Evolutionary conservation across 23 red algal genomes (phyloP).

Genomic region (Gracilariopsis chorda): DNA sequence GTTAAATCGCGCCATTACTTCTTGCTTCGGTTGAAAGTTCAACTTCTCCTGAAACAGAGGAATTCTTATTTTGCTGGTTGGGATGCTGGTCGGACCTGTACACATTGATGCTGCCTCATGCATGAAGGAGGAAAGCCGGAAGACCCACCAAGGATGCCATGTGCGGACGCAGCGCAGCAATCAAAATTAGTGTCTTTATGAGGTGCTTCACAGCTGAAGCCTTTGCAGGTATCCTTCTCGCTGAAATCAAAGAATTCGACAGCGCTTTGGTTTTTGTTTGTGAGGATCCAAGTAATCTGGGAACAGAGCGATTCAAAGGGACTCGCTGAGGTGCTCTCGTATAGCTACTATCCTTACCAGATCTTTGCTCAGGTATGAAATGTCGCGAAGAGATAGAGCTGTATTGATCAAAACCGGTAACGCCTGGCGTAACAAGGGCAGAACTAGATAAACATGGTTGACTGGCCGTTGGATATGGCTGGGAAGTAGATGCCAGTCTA

Average conservation of each 20-base stretch:
- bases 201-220: not conserved
- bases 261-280: not conserved
- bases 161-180: not conserved
- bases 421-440: too few relatives aligned
- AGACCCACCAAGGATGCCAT: not conserved
- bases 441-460: too few relatives aligned
- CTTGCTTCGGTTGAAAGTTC: slow-evolving; percentile 39
- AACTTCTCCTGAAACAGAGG: not conserved
- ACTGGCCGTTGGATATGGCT: too few relatives aligned
- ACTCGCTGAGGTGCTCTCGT: not conserved
- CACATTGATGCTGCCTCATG: not conserved
- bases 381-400: not conserved
- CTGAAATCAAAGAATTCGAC: not conserved
- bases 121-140: not conserved
- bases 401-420: not conserved
- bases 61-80: not conserved
- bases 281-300: not conserved
- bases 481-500: not conserved
- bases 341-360: not conserved
- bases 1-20: slow-evolving; percentile 68
- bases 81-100: not conserved
- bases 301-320: not conserved
- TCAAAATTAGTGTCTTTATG: too few relatives aligned
- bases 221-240: not conserved
- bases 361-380: not conserved